Evolutionary conservation across 164 flowering plant species (phyloP), one percentile per base, ranked within the genome.

Genomic region (Aristolochia fimbriata): DNA sequence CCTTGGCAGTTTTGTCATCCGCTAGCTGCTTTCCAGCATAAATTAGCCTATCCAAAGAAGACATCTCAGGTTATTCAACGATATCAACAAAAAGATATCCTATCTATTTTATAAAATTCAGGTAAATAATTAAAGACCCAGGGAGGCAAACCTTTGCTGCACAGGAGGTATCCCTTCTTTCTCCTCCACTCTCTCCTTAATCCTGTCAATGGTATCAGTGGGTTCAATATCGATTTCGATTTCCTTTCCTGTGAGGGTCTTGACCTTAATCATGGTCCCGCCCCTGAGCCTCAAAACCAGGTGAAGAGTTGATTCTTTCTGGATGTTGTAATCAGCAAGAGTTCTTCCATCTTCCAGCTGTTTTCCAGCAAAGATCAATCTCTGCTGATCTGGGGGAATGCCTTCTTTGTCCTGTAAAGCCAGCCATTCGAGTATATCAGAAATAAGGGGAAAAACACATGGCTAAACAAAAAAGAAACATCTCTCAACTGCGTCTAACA

Each of bases 81-180:
- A 25, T 54, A 20, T 6, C 31, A 12, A 11, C n/a, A 21, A 33
- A 19, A 60, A 47, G 30, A 13, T 21, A 31, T 19, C 31, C 13
- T 17, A 4, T 23, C 7, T 15, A 45, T 11, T 10, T 17, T 5
- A 46, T 23, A 19, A 58, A 5, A 7, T 17, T 17, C 17, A 8
- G 45, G 2, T 11, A 4, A 15, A 22, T 10, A 23, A 22, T 30
- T 19, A 22, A 15, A 48, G 15, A 64, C 17, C 17, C 8, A 46
- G 2, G 15, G 5, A 24, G 33, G 33, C 47, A 57, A 33, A 48
- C 78, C 78, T 71, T 61, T 71, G 78, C 59, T 74, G 78, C 27
- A 74, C 78, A 1, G 78, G 78, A 51, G 78, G 78, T 12, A 74
- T 74, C 55, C 78, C 78, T 71, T 74, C 78, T 33, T 74, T 71